phyloP scores from a whole-genome alignment of 2,329 filamentous ascomycete species.

The Amphichorda felina region DNA sequence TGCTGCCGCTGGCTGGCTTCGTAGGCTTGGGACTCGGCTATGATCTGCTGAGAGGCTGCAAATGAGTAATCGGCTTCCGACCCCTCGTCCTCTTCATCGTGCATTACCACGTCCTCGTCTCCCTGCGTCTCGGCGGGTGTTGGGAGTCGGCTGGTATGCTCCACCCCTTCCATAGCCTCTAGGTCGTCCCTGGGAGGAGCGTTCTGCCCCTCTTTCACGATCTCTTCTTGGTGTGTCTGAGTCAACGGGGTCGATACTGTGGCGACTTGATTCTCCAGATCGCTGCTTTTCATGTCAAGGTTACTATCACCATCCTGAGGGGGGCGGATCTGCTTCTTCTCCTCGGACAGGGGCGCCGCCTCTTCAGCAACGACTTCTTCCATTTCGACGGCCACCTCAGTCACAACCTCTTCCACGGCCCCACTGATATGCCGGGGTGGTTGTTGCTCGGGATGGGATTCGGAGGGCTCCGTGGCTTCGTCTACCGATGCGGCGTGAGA shows the following conservation, averaged over 20 bases:
- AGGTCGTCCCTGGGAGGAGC: background rate
- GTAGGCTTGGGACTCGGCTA: slow-evolving; percentile 7
- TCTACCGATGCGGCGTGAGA: no score
- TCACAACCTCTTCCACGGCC: background rate
- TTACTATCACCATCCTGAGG: background rate
- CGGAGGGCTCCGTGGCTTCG: no score
- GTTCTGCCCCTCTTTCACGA: background rate
- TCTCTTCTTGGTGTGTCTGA: background rate
- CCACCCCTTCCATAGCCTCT: background rate
- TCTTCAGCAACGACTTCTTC: no score
- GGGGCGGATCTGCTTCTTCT: background rate
- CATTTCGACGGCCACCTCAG: background rate
- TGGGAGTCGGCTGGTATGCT: background rate
- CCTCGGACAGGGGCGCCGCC: no score
- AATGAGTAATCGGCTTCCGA: slow-evolving; percentile 6
- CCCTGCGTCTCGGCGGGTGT: background rate
- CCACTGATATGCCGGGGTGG: no score
- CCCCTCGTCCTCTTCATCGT: slow-evolving; percentile 1
- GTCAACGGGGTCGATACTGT: background rate
- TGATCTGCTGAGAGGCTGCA: slow-evolving; percentile 11
- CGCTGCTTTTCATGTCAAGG: background rate
- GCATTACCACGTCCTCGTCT: background rate
- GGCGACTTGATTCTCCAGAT: background rate
- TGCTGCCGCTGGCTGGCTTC: background rate
- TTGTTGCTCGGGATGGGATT: no score